These are phyloP conservation scores for Acorus calamus DNA, from an alignment of 106 monocot species.

Conservation along the genomic window DNA sequence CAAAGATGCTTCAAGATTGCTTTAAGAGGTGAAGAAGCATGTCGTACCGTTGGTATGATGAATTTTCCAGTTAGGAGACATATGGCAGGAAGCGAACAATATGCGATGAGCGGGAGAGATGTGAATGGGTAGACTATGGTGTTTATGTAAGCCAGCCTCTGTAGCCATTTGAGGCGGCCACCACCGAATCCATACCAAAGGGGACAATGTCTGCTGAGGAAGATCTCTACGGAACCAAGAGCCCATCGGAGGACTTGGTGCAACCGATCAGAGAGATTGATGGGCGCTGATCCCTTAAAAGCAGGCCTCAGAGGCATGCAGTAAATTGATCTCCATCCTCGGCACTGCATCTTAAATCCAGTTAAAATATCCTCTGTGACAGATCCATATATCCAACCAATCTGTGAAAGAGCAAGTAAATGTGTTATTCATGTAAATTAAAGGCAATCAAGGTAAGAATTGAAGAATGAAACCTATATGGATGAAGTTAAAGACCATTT, in stretches of 20 bases:
- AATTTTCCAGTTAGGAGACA: conserved; percentile 93
- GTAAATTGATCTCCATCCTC: conserved; percentile 95
- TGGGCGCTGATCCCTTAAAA: conserved; percentile 94
- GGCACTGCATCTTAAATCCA: conserved; percentile 98
- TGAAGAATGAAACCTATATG: too few species aligned
- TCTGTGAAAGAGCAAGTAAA: conserved; percentile 24
- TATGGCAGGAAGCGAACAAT: conserved; percentile 79
- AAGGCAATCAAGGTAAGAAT: too few species aligned
- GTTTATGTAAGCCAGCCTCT: conserved; percentile 78
- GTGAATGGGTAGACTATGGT: conserved; percentile 96
- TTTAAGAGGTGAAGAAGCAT: too few species aligned
- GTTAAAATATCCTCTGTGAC: conserved; percentile 92
- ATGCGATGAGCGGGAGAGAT: conserved; percentile 82
- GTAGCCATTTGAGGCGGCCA: conserved; percentile 89
- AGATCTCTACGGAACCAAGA: conserved; percentile 93
- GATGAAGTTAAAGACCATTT: too few species aligned
- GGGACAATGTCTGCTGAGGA: conserved; percentile 88
- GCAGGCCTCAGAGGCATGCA: conserved; percentile 90
- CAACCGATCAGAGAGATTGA: conserved; percentile 83
- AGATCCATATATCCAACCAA: conserved; percentile 97
- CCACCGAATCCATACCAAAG: conserved; percentile 91
- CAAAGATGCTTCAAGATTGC: too few species aligned
- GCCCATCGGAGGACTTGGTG: conserved; percentile 99
- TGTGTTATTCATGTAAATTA: not conserved
- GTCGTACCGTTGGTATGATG: conserved; percentile 80